Evolutionary conservation across 2,329 filamentous ascomycete genomes (phyloP), one percentile per base, ranked within the genome.

Genomic region (Arthrobotrys megalospora): DNA sequence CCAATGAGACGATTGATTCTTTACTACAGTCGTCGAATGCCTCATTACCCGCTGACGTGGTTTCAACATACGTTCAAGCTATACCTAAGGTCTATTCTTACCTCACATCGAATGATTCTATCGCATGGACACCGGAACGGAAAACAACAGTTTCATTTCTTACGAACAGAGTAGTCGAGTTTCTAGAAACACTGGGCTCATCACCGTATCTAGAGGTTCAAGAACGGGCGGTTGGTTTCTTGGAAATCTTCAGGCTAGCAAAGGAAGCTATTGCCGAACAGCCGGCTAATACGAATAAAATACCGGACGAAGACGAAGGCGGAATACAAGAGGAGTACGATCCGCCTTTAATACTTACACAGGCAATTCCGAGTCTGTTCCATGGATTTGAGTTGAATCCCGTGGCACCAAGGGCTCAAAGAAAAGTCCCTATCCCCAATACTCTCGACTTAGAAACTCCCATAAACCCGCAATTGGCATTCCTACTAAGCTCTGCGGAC

Each of bases 131-230:
- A 8, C 83, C 89, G 0, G 90, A 91, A 82, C 88, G 91, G 71
- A 94, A 93, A 83, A 91, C 91, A 0, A 90, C 90, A 79, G 90
- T 92, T 38, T 90, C 91, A 7, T 88, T 98, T 2, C 86, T 97
- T 24, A 90, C 97, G 85, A 92, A 92, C 32, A 90, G 94, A 1
- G 90, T 97, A 6, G 89, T 97, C 19, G 90, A 96, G 83, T 91
- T 93, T 58, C 86, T 97, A 21, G 94, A 98, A 82, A 89, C 91
- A 0, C 85, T 98, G 14, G 90, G 91, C 0, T 87, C 91, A 47
- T 93, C 98, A 83, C 94, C 95, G 0, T 93, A 91, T 81, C 87
- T 99, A 0, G 96, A 99, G 83, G 94, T 99, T 2, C 96, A 99
- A 85, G 96, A 98, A 84, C 90, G 96, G 71, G 92, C 94, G 2